Base-by-base conservation (phyloP, 352 stramenopile species). In the Globisporangium cystogenes region DNA sequence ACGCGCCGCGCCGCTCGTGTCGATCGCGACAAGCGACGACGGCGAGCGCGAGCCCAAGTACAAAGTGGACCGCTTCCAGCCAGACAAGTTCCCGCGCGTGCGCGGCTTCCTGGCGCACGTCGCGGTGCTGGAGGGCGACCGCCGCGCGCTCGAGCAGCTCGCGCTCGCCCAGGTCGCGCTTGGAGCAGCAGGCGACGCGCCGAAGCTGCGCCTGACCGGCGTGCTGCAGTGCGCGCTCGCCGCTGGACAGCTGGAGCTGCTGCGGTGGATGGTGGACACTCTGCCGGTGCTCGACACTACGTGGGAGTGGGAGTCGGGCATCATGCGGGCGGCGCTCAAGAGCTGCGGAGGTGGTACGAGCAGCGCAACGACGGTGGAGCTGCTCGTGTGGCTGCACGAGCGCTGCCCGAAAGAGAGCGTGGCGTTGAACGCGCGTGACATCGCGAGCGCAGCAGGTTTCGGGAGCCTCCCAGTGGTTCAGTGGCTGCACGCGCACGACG, bases 21-120 rank as follows among this genome's bases (percentile, higher is more conserved):
- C 10, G 18, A 23, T 44, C 20, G 39, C 39, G 39, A 44, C 18
- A 6, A 23, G 39, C 39, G 39, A 44, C 39, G 39, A 44, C 39
- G 39, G n/a, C 39, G 39, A 44, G 16, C 39, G 33, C 12, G 27
- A 52, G 15, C 52, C 52, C 16, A 59, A 45, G 20, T 59, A 59
- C 52, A 51, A 59, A 8, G 52, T 59, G 12, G 52, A 59, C 24
- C 52, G 33, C 20, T 59, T 59, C 52, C 52, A 47, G 8, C 52
- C 43, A 20, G 42, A 46, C 33, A 52, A 46, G 31, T 59, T 53
- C 42, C 52, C 52, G 4, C 48, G 47, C 12, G 18, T 14, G n/a
- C 18, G 36, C 26, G 52, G 52, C 33, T 59, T 59, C 24, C 14
- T 59, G 4, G 35, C 52, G 35, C 52, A 59, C 44, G 21, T 52